Evolutionary conservation across 306 rosid species (phyloP), one percentile per base, ranked within the genome.

Genomic region (Styphnolobium japonicum): DNA sequence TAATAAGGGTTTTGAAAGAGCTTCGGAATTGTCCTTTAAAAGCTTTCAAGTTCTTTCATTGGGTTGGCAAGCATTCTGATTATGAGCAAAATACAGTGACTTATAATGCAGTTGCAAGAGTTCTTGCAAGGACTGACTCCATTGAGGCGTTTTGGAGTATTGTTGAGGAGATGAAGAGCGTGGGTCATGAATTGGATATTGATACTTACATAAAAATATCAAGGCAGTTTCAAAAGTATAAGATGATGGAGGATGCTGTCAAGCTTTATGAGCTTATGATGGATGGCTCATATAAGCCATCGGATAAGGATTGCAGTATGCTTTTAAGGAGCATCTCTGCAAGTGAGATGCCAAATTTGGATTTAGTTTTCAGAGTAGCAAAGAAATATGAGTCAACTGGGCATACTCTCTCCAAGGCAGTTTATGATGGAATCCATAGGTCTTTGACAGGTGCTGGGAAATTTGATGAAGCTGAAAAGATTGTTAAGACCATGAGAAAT

Each of bases 231-330:
- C 89, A 82, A 67, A 95, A 79, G 91, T 65, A 55, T 71, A 86
- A 52, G 86, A 81, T 91, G 96, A 63, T 89, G 67, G 93, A 85
- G 79, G 98, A 93, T 22, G 97, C 96, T 5, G 99, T 95, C 48
- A 89, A 84, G 90, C 96, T 95, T 77, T 95, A 84, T 56, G 99
- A 93, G 90, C 83, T 82, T 74, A 95, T 93, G 98, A 91, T 95
- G 97, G 96, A 93, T 85, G 84, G 99, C 63, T 82, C 94, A 7
- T 91, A 83, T 67, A 76, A 86, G 86, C 99, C 99, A 49, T 90
- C 94, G 1, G 60, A 25, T 37, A 90, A 80, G 40, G 90, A 93
- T 62, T 89, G 94, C 80, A 39, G 49, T 29, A 0, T 82, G n/a
- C 96, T 93, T 85, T 75, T 95, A 48, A 70, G 80, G 60, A 75